Conservation (phyloP, 768 basidiomycete genomes). For the Trametes elegans region DNA sequence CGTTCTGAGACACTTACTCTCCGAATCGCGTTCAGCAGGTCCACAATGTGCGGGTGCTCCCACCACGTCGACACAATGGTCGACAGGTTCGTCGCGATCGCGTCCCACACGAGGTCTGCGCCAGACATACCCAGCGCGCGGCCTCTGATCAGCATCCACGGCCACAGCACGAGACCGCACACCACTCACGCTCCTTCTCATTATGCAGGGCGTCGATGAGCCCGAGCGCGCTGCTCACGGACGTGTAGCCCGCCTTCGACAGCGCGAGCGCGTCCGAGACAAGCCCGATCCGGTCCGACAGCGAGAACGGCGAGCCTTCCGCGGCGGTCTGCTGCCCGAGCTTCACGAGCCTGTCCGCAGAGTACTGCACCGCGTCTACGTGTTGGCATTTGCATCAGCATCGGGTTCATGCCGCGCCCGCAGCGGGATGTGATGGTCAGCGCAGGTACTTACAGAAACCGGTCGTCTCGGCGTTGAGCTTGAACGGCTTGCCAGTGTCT, state of each 20-base stretch:
- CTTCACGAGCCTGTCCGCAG: conserved; percentile 70
- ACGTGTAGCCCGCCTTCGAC: conserved; percentile 74
- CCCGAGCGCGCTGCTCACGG: conserved; percentile 73
- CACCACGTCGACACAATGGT: conserved; percentile 72
- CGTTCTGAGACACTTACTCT: conserved; percentile 39
- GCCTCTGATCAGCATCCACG: too few species aligned
- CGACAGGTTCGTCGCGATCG: conserved; percentile 55
- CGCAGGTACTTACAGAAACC: conserved; percentile 67
- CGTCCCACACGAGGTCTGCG: conserved; percentile 79
- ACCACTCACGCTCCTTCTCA: conserved; percentile 75
- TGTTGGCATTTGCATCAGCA: too few species aligned
- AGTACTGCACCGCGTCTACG: conserved; percentile 83
- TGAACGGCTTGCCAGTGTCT: conserved; percentile 78
- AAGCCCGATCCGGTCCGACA: conserved; percentile 88
- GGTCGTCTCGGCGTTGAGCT: conserved; percentile 85
- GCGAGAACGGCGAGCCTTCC: conserved; percentile 58
- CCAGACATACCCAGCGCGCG: too few species aligned
- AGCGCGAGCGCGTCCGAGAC: conserved; percentile 81
- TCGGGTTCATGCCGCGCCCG: too few species aligned
- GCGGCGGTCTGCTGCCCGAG: conserved; percentile 82
- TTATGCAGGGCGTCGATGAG: conserved; percentile 65
- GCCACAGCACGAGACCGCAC: too few species aligned
- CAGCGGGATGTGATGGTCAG: too few species aligned
- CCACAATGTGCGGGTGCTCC: conserved; percentile 61
- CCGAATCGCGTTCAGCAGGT: conserved; percentile 57